Evolutionary conservation across 805 yeast species (phyloP).

Genomic region (Komagataella ulmi): DNA sequence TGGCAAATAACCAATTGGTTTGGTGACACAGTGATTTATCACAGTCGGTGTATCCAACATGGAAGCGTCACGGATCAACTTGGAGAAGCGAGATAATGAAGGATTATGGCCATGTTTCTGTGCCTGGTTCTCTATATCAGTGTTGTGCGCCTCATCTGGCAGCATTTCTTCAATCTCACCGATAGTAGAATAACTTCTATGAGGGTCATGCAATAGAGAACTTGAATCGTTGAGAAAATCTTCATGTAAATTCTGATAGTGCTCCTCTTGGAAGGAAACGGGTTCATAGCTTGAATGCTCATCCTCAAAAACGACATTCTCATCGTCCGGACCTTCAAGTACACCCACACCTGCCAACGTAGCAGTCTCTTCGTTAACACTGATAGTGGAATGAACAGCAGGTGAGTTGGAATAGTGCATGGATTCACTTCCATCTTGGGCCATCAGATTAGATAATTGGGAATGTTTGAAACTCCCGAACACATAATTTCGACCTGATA

Average conservation of each 20-base stretch:
- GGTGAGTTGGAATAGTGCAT: constrained; percentile 14
- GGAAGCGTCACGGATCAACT: background rate
- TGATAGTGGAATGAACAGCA: constrained; percentile 30
- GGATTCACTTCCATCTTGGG: background rate
- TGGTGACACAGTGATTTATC: constrained; percentile 13
- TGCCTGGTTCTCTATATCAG: background rate
- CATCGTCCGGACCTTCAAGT: constrained; percentile 17
- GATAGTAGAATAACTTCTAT: background rate
- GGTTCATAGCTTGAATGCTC: background rate
- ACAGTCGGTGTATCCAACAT: constrained; percentile 11
- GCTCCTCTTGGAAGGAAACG: background rate
- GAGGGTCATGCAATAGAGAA: background rate
- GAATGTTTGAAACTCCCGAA: constrained; percentile 18
- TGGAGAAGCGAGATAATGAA: background rate
- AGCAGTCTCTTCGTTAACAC: constrained; percentile 44
- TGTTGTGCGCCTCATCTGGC: background rate
- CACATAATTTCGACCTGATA: constrained; percentile 23
- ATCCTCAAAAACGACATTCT: constrained; percentile 2
- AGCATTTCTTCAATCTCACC: background rate
- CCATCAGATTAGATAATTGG: constrained; percentile 6
- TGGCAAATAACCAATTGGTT: constrained; percentile 45
- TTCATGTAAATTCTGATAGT: background rate
- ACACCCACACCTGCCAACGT: constrained; percentile 45
- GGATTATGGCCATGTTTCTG: background rate
- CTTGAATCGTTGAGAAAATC: background rate